phyloP scores from a whole-genome alignment of 2,329 filamentous ascomycete genomes.

The Trematosphaeria pertusa region DNA sequence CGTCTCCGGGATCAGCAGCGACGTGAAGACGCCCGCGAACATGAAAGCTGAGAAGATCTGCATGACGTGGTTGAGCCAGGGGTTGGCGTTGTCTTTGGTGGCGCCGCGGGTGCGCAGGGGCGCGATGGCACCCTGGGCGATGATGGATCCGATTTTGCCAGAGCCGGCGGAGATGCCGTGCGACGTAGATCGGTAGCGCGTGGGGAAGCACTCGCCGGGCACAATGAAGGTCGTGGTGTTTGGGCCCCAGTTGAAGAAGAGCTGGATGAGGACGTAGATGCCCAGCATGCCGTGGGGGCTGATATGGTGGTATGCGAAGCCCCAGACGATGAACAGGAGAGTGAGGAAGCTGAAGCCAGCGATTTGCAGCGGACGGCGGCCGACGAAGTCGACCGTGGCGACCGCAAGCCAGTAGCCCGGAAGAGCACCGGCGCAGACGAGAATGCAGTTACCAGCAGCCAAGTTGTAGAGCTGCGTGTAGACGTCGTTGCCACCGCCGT shows the following conservation, averaged over 20 bases:
- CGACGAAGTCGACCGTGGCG: conserved; percentile 70
- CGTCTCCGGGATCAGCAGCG: conserved; percentile 77
- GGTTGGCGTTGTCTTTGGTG: conserved; percentile 51
- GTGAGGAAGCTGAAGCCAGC: conserved; percentile 42
- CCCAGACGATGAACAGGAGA: conserved; percentile 44
- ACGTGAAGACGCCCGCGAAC: conserved; percentile 72
- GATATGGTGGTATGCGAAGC: conserved; percentile 45
- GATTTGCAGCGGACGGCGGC: conserved; percentile 54
- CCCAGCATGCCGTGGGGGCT: conserved; percentile 51
- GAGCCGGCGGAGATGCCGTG: conserved; percentile 59
- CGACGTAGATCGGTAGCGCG: conserved; percentile 57
- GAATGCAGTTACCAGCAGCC: conserved; percentile 78
- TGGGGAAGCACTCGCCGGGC: conserved; percentile 59
- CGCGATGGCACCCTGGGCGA: conserved; percentile 56
- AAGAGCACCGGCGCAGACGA: conserved; percentile 78
- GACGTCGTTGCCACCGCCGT: conserved; percentile 65
- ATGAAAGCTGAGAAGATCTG: conserved; percentile 82
- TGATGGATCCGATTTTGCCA: conserved; percentile 58
- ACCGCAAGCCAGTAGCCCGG: conserved; percentile 75
- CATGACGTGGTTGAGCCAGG: conserved; percentile 76
- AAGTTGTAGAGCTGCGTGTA: conserved; percentile 77
- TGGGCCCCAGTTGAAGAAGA: conserved; percentile 61
- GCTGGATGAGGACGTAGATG: conserved; percentile 57
- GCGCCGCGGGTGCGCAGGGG: conserved; percentile 60
- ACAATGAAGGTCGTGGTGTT: conserved; percentile 61